These are phyloP conservation scores for Malbranchea cinnamomea DNA, from an alignment of 2,329 filamentous ascomycete genomes.

Conservation along the genomic window DNA sequence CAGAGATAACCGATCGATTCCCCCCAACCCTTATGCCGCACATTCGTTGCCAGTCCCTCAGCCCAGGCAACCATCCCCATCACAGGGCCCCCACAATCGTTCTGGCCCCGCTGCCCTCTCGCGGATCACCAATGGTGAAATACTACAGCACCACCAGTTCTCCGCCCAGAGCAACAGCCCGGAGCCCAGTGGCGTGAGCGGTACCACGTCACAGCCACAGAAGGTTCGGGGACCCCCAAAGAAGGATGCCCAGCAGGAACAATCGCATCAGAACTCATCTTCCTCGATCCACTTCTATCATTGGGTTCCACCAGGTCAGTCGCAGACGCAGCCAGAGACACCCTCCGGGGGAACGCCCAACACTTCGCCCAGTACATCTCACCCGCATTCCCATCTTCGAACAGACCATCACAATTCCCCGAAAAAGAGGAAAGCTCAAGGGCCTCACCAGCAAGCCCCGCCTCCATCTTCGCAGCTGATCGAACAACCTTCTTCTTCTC, in stretches of 20 bases:
- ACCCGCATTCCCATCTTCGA: conserved; percentile 33
- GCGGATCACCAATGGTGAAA: conserved; percentile 28
- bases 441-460: conserved; percentile 36
- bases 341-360: conserved; percentile 57
- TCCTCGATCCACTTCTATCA: conserved; percentile 81
- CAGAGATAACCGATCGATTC: conserved; percentile 20
- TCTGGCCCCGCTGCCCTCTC: conserved; percentile 13
- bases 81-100: conserved; percentile 14
- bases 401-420: conserved; percentile 58
- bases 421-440: conserved; percentile 66
- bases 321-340: conserved; percentile 51
- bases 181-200: too few species aligned
- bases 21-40: conserved; percentile 20
- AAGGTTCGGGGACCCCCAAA: too few species aligned
- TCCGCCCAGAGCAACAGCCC: too few species aligned
- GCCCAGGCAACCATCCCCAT: conserved; percentile 12
- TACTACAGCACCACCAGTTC: conserved; percentile 26
- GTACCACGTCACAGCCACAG: too few species aligned
- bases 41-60: conserved; percentile 13
- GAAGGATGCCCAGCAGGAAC: conserved; percentile 36
- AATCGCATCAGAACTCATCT: conserved; percentile 49
- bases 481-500: conserved; percentile 34
- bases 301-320: conserved; percentile 67
- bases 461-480: conserved; percentile 36
- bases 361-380: conserved; percentile 31